phyloP scores from a whole-genome alignment of 768 basidiomycete species.

The Terana coerulea region DNA sequence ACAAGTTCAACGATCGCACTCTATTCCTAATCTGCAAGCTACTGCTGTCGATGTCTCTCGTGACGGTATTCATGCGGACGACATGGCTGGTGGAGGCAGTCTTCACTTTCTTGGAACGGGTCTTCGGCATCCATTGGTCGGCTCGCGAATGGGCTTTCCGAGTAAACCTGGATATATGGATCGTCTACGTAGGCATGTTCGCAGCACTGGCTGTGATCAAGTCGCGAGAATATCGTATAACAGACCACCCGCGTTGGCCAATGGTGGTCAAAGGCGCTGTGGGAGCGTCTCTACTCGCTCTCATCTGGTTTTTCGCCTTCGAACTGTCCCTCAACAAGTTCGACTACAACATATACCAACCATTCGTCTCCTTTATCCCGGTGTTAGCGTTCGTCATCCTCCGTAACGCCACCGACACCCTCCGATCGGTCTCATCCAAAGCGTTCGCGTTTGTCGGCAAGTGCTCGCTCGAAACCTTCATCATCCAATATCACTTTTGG shows the following conservation, averaged over 20 bases:
- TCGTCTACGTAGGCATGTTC: conserved; percentile 86
- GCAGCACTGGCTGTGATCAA: conserved; percentile 71
- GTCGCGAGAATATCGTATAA: conserved; percentile 65
- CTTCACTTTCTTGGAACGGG: conserved; percentile 58
- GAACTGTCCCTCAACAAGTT: conserved; percentile 80
- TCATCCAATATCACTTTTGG: conserved; percentile 88
- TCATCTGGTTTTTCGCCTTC: conserved; percentile 82
- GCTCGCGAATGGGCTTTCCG: conserved; percentile 87
- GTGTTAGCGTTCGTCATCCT: conserved; percentile 69
- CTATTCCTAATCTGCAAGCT: conserved; percentile 71
- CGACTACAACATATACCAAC: conserved; percentile 83
- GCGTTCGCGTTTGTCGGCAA: conserved; percentile 79
- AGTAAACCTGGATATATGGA: conserved; percentile 83
- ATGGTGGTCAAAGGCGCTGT: conserved; percentile 44
- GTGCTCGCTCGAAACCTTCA: conserved; percentile 89
- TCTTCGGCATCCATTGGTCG: conserved; percentile 80
- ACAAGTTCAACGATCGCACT: conserved; percentile 67
- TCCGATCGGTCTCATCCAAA: conserved; percentile 67
- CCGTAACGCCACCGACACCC: conserved; percentile 67
- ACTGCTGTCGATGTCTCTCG: conserved; percentile 52
- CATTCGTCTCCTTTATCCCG: conserved; percentile 78
- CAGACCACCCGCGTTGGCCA: conserved; percentile 68
- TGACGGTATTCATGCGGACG: conserved; percentile 65
- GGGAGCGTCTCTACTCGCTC: conserved; percentile 44
- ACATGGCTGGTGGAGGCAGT: conserved; percentile 57